Evolutionary conservation across 2,329 filamentous ascomycete species (phyloP), one percentile per base, ranked within the genome.

Genomic region (Botrytis hyacinthi): DNA sequence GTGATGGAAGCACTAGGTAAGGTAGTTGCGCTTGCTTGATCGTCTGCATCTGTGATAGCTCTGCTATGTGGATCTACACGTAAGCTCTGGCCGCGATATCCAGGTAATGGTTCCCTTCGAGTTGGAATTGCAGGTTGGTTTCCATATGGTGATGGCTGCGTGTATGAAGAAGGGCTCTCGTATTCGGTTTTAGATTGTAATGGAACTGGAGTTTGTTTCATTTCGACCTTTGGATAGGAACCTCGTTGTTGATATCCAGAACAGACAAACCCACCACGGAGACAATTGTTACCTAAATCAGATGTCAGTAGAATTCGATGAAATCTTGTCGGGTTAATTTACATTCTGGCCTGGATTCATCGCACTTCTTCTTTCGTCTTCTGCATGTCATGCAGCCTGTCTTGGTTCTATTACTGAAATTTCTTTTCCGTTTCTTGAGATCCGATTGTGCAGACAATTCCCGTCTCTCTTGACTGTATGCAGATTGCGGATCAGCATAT

Each of bases 351-450:
- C 97, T 97, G 71, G 88, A 89, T 84, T 98, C 96, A 81, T 98
- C 95, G 81, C 96, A 98, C 84, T 98, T 98, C 89, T 98, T 98
- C 87, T 98, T 98, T 74, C 95, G 89, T 81, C 90, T 89, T 74
- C 95, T 88, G 82, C 95, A 98, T 9, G 95, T 98, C 83, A 97
- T 90, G 82, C 95, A 98, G 46, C 95, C 94, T 16, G 95, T 98
- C 84, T 98, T 98, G 32, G 95, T 98, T 74, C 95, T 89, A 82
- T 98, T 97, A 84, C 94, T 97, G 80, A 98, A 98, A 80, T 93
- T 93, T 57, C 91, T 87, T 82, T 93, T 93, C 67, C 91, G 84
- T 82, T 92, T 92, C 82, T 92, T 92, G 6, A 87, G 85, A 77
- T 91, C 89, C 8, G 87, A 87, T 78, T 89, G 87, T 51, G 89